Base-by-base conservation (phyloP, 176 grass and related monocot genomes). In the Carex littledalei region DNA sequence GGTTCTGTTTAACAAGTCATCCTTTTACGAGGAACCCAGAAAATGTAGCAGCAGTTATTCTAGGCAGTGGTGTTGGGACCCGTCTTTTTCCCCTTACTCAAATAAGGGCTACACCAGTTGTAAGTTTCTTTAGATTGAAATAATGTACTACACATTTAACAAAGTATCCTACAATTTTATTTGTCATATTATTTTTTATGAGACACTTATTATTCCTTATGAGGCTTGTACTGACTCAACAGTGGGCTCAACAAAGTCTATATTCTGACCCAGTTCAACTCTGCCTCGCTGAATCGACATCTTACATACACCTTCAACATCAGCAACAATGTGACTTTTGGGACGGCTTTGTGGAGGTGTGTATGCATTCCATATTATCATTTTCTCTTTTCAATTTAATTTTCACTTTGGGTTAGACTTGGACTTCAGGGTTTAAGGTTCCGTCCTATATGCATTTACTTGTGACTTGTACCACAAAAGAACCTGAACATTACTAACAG, bases 191-290 rank as follows among this genome's bases (percentile, higher is more conserved):
- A 18, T 52, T 22, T 41, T 3, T 39, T 50, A 4, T 45, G 43
- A 8, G 43, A 8, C 6, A 45, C 43, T 39, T 39, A 9, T 45
- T 45, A 2, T 8, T 45, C 4, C 7, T 45, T 9, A 3, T 16
- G 60, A 22, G 53, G 39, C 13, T 84, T 89, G 34, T 94, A 94
- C 74, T 88, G 91, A 82, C 79, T 98, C 18, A 98, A 98, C 68
- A 98, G 95, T 58, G 89, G 89, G 67, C 86, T 94, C 84, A 98
- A 94, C 81, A 98, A 94, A 89, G 82, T 98, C 5, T 94, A 98
- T 60, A 77, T 98, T 69, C 91, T 94, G 73, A 94, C 95, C 31
- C 95, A 98, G 84, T 98, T 94, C 89, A 98, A 98, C 83, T 98
- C 92, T 0, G 76, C 83, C 0, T 98, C 95, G 6, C 84, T 94